Evolutionary conservation across 1,284 basidiomycete species (phyloP).

Genomic region (Mycosarcoma mackinlayi): DNA sequence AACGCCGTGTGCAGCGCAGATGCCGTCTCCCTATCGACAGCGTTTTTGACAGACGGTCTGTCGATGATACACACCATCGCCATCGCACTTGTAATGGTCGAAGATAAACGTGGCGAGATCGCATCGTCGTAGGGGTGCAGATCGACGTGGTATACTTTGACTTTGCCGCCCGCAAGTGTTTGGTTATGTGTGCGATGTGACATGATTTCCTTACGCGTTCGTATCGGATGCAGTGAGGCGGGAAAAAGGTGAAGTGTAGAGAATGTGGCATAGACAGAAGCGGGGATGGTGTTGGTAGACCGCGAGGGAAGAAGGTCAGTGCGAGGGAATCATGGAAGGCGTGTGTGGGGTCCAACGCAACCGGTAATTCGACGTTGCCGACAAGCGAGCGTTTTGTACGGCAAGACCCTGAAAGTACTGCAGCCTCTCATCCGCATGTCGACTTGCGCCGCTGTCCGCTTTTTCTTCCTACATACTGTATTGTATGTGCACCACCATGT

Average conservation of each 20-base stretch:
- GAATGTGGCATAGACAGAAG: neutral
- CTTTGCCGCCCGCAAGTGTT: conserved; percentile 24
- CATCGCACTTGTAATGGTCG: neutral
- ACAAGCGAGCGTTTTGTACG: neutral
- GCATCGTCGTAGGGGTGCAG: conserved; percentile 22
- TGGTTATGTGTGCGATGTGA: conserved; percentile 9
- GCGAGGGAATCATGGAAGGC: neutral
- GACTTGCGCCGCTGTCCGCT: neutral
- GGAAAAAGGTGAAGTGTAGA: neutral
- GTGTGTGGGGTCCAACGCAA: no score
- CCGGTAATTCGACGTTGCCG: conserved; percentile 9
- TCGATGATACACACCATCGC: conserved; percentile 45
- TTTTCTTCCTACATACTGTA: no score
- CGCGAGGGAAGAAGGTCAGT: neutral
- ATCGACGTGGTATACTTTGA: conserved; percentile 27
- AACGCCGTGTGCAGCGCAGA: conserved; percentile 29
- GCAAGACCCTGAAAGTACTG: neutral
- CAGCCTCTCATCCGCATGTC: neutral
- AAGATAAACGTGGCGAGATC: conserved; percentile 10
- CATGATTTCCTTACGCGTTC: no score
- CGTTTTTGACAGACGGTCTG: conserved; percentile 30
- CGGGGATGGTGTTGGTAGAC: neutral
- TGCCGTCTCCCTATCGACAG: conserved; percentile 32
- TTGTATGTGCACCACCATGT: no score
- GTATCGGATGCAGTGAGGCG: neutral